phyloP scores from a whole-genome alignment of 139 green algal genomes.

The Tetraselmis striata region DNA sequence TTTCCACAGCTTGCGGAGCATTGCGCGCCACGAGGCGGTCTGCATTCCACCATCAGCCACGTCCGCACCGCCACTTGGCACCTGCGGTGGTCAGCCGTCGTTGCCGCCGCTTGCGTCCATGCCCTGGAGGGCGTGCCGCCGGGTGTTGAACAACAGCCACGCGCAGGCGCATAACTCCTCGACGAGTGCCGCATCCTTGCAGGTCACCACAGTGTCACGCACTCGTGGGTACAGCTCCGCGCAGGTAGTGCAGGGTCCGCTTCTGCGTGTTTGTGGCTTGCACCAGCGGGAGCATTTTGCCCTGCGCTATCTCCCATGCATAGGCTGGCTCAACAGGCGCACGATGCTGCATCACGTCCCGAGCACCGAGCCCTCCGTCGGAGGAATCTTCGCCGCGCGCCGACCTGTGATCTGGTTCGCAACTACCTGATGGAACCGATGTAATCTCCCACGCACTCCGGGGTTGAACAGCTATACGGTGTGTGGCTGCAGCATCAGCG shows the following conservation, averaged over 20 bases:
- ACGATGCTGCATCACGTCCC: not conserved
- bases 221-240: not conserved
- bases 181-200: not conserved
- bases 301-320: not conserved
- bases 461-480: too few species aligned
- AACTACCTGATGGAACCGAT: too few species aligned
- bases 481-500: too few species aligned
- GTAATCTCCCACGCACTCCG: too few species aligned
- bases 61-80: not conserved
- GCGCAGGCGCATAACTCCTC: not conserved
- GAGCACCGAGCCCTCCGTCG: too few species aligned
- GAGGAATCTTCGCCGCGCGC: too few species aligned
- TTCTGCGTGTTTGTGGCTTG: not conserved
- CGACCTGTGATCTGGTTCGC: too few species aligned
- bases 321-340: not conserved
- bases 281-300: not conserved
- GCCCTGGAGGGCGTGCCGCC: too few species aligned
- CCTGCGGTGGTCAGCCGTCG: not conserved
- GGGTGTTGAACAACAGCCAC: not conserved
- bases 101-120: too few species aligned
- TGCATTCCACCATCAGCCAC: too few species aligned
- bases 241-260: not conserved
- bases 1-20: not conserved
- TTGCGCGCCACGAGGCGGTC: too few species aligned
- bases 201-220: not conserved